Percentiles rank a stretch among this genome's conserved stretches.
Conservation (phyloP, 768 basidiomycete genomes). For the Pleurotus tuber-regium region DNA sequence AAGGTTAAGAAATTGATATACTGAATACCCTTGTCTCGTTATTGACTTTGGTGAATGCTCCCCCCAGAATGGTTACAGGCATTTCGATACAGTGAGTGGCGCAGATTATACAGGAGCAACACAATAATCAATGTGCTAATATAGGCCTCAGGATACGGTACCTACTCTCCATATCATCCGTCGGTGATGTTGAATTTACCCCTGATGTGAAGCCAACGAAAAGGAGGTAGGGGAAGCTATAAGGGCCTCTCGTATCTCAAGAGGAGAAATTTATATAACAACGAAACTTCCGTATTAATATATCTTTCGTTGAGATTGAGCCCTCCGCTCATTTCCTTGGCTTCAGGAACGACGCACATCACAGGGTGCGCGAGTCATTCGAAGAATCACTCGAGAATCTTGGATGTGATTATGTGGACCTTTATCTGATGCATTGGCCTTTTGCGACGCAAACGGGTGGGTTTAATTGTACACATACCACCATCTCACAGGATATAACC, state of each 20-base stretch:
- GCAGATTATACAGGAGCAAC: too few relatives aligned
- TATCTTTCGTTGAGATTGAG: too few relatives aligned
- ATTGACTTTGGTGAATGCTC: background rate
- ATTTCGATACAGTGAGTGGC: slow-evolving; percentile 40
- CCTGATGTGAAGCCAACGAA: slow-evolving; percentile 3
- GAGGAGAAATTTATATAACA: slow-evolving; percentile 6
- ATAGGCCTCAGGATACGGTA: slow-evolving; percentile 28
- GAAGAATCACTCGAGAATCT: slow-evolving; percentile 35
- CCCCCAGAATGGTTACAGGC: slow-evolving; percentile 44
- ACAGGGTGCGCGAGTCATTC: slow-evolving; percentile 34
- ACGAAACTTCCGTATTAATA: slow-evolving; percentile 4
- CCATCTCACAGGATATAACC: background rate
- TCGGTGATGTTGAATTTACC: background rate
- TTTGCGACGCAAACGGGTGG: slow-evolving; percentile 11
- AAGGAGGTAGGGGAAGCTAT: slow-evolving; percentile 8
- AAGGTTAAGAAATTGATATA: slow-evolving; percentile 25
- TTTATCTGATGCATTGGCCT: slow-evolving; percentile 30
- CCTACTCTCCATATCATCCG: background rate
- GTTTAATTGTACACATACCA: background rate
- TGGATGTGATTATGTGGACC: slow-evolving; percentile 40
- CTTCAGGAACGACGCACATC: slow-evolving; percentile 21
- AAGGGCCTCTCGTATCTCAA: slow-evolving; percentile 1
- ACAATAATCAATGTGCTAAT: too few relatives aligned
- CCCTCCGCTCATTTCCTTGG: background rate
- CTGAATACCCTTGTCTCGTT: background rate